Conservation (phyloP, 768 basidiomycete genomes). For the Hericium alpestre region DNA sequence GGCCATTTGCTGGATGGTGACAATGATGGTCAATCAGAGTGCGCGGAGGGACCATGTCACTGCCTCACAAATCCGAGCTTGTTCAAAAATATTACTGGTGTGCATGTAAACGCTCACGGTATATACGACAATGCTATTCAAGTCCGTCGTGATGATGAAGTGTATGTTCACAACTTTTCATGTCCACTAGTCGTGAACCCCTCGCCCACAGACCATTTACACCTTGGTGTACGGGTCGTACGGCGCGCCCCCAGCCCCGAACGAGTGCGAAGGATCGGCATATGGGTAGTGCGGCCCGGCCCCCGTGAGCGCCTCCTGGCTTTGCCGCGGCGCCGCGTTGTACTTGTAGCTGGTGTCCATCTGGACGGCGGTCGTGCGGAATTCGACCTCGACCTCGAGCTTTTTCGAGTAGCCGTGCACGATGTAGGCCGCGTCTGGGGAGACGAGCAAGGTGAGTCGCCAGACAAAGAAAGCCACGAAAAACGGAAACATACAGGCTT, state of each 20-base stretch:
- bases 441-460: not conserved
- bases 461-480: not conserved
- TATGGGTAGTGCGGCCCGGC: not conserved
- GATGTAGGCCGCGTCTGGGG: not conserved
- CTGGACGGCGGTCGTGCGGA: not conserved
- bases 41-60: too few species aligned
- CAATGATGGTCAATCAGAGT: too few species aligned
- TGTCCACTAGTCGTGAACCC: too few species aligned
- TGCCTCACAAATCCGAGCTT: too few species aligned
- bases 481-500: not conserved
- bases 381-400: not conserved
- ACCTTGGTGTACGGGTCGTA: not conserved
- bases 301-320: not conserved
- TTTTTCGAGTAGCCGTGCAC: not conserved
- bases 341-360: slow-evolving; percentile 1
- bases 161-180: too few species aligned
- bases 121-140: not conserved
- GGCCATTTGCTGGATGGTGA: too few species aligned
- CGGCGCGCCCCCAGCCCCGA: not conserved
- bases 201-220: too few species aligned
- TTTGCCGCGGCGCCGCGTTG: not conserved
- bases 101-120: too few species aligned
- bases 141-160: not conserved
- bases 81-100: too few species aligned
- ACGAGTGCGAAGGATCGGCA: not conserved